Conservation (phyloP, 2,329 filamentous ascomycete species). For the Plectosphaerella sp. region DNA sequence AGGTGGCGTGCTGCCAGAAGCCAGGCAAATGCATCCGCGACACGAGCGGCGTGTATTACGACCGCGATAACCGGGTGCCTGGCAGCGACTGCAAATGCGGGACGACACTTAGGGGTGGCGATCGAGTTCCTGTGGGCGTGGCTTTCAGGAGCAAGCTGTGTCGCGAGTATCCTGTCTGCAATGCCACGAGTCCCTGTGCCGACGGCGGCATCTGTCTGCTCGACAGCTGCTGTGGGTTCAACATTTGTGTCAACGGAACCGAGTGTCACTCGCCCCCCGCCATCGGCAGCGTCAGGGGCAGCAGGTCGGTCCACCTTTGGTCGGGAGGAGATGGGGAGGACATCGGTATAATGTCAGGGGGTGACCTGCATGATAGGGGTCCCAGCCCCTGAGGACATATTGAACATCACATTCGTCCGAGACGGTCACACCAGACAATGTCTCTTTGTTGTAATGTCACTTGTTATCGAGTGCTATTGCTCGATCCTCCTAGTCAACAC, state of each 20-base stretch:
- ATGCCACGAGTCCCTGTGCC: neutral
- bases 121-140: neutral
- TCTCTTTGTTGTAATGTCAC: neutral
- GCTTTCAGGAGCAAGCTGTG: conserved; percentile 7
- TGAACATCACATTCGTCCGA: neutral
- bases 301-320: neutral
- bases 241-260: conserved; percentile 11
- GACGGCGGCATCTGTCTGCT: conserved; percentile 5
- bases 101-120: conserved; percentile 11
- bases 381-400: neutral
- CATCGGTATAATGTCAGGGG: neutral
- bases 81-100: conserved; percentile 29
- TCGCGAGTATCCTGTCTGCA: conserved; percentile 3
- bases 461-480: conserved; percentile 1
- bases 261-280: conserved; percentile 8
- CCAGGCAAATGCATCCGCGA: conserved; percentile 12
- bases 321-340: neutral
- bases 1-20: conserved; percentile 26
- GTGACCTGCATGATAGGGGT: neutral
- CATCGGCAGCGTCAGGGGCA: neutral
- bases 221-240: conserved; percentile 9
- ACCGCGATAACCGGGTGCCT: conserved; percentile 20
- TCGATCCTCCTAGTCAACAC: conserved; percentile 4
- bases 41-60: conserved; percentile 22
- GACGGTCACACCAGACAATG: neutral